A percentile compares a stretch with the other conserved stretches of the same genome.
Evolutionary conservation across 305 asterid species (phyloP).

Genomic region (Rubia tinctorum): DNA sequence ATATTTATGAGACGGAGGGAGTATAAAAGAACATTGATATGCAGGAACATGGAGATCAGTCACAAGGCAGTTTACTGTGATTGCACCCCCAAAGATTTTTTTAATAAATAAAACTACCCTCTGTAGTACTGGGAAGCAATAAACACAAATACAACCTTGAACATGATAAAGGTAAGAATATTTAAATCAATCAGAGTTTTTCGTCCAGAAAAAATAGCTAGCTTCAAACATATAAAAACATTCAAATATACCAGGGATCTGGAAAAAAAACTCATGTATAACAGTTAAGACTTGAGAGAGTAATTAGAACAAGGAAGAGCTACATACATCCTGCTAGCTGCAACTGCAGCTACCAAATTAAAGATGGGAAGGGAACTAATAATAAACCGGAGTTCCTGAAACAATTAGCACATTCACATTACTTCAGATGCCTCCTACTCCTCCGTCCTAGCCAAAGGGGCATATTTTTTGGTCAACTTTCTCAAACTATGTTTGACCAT

Average conservation of each 20-base stretch:
- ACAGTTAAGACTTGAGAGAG: neutral
- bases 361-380: constrained; percentile 88
- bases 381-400: constrained; percentile 96
- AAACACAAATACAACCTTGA: neutral
- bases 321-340: constrained; percentile 87
- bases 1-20: too few relatives aligned
- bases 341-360: constrained; percentile 89
- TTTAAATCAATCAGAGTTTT: constrained; percentile 2
- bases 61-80: neutral
- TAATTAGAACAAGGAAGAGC: constrained; percentile 15
- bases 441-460: too few relatives aligned
- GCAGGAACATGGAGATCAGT: neutral
- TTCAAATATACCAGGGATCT: neutral
- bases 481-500: too few relatives aligned
- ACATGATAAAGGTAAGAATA: neutral
- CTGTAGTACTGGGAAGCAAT: neutral
- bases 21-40: too few relatives aligned
- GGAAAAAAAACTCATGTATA: neutral
- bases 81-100: too few relatives aligned
- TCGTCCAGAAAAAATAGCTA: neutral
- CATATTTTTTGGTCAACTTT: too few relatives aligned
- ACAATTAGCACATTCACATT: constrained; percentile 25
- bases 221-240: neutral
- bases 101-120: neutral
- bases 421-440: constrained; percentile 3